Percentiles rank a stretch among this genome's conserved stretches.
Evolutionary conservation across 148 eudicot species (phyloP).

Genomic region (Rhododendron griersonianum): DNA sequence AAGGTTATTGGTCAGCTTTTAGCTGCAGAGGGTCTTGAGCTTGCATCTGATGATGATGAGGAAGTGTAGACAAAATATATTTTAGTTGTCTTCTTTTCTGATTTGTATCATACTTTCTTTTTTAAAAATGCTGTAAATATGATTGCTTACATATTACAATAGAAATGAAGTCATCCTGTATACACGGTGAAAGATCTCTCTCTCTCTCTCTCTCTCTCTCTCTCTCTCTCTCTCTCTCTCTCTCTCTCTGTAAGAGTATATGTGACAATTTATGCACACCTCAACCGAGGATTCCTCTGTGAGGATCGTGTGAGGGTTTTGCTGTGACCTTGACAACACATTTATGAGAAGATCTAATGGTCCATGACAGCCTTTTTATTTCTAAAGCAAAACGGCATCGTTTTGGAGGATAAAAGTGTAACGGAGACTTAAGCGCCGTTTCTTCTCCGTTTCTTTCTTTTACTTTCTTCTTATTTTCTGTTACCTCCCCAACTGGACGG

Average conservation of each 20-base stretch:
- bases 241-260: no score
- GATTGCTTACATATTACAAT: not conserved
- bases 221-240: not conserved
- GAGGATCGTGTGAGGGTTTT: no score
- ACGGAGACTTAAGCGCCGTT: no score
- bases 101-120: not conserved
- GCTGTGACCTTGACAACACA: no score
- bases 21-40: slow-evolving; percentile 93
- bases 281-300: no score
- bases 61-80: slow-evolving; percentile 4
- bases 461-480: no score
- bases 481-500: slow-evolving; percentile 17
- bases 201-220: not conserved
- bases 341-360: no score
- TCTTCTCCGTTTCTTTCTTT: no score
- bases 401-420: no score
- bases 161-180: not conserved
- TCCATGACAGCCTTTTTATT: no score
- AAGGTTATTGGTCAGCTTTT: slow-evolving; percentile 62
- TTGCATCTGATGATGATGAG: slow-evolving; percentile 64
- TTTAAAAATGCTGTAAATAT: not conserved
- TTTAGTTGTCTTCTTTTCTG: not conserved
- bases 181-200: not conserved
- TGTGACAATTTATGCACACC: no score
- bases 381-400: no score